These are phyloP conservation scores for Phytophthora litchii DNA, from an alignment of 352 stramenopile genomes.

Conservation along the genomic window DNA sequence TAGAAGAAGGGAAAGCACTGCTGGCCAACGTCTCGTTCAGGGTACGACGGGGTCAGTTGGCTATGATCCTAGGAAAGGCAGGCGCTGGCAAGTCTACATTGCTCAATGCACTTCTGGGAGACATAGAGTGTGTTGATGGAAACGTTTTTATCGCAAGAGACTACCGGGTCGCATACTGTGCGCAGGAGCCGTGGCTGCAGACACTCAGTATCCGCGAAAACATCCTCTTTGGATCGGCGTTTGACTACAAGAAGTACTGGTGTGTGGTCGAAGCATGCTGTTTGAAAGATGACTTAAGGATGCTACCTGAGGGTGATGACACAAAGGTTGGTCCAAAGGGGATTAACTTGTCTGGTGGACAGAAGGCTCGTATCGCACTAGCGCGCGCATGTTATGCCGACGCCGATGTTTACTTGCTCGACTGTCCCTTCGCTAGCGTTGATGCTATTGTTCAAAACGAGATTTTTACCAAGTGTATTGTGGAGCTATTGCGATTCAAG, in stretches of 20 bases:
- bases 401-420: slow-evolving; percentile 57
- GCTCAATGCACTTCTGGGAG: slow-evolving; percentile 52
- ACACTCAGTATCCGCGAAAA: slow-evolving; percentile 97
- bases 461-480: slow-evolving; percentile 63
- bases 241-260: slow-evolving; percentile 67
- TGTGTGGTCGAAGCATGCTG: slow-evolving; percentile 69
- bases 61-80: slow-evolving; percentile 64
- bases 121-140: slow-evolving; percentile 50
- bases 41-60: slow-evolving; percentile 50
- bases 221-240: slow-evolving; percentile 94
- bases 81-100: slow-evolving; percentile 72
- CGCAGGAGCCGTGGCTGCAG: slow-evolving; percentile 96
- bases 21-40: slow-evolving; percentile 58
- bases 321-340: slow-evolving; percentile 57
- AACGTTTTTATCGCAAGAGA: slow-evolving; percentile 40
- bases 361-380: slow-evolving; percentile 63
- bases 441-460: slow-evolving; percentile 66
- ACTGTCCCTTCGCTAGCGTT: slow-evolving; percentile 59
- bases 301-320: slow-evolving; percentile 61
- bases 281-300: slow-evolving; percentile 45
- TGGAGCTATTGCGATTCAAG: slow-evolving; percentile 54
- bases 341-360: slow-evolving; percentile 60
- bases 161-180: slow-evolving; percentile 76
- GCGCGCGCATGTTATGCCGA: slow-evolving; percentile 62
- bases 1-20: slow-evolving; percentile 42